phyloP scores from a whole-genome alignment of 192 early-diverging fungal species.

The Podila horticola region DNA sequence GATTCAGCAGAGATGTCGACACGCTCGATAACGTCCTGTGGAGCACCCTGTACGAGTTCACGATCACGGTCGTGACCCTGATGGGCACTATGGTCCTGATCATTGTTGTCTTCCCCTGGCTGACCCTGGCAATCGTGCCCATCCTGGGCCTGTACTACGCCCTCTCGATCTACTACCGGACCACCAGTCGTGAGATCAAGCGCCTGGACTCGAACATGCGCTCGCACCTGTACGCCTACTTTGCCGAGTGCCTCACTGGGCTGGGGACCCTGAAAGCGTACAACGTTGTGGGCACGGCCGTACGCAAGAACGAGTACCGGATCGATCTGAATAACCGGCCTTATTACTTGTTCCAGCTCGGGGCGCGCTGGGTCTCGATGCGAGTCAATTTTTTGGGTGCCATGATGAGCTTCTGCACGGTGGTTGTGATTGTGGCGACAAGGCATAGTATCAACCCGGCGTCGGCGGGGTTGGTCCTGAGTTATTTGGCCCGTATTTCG shows the following conservation, averaged over 20 bases:
- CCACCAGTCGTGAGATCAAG: constrained; percentile 86
- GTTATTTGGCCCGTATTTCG: constrained; percentile 78
- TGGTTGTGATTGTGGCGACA: constrained; percentile 75
- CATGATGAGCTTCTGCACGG: constrained; percentile 81
- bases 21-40: constrained; percentile 65
- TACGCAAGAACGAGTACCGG: constrained; percentile 67
- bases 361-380: constrained; percentile 75
- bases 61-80: constrained; percentile 44
- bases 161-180: constrained; percentile 78
- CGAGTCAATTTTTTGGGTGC: constrained; percentile 80
- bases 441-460: constrained; percentile 76
- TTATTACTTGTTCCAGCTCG: constrained; percentile 77
- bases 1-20: constrained; percentile 80
- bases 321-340: constrained; percentile 85
- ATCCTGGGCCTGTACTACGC: constrained; percentile 79
- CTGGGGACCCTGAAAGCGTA: constrained; percentile 87
- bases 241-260: constrained; percentile 81
- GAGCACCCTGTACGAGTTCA: constrained; percentile 45
- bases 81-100: constrained; percentile 64
- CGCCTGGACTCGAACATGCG: constrained; percentile 89
- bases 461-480: constrained; percentile 71
- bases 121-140: constrained; percentile 73
- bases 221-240: constrained; percentile 83
- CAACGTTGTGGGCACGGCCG: constrained; percentile 24
- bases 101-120: constrained; percentile 63